Evolutionary conservation across 129 eudicot species (phyloP).

Genomic region (Helianthus annuus): HanXRQr2.0-SUNRISE NC_035443.2:39259137-39259636

Average conservation of each 20-base stretch:
- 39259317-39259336: slow-evolving; percentile 66
- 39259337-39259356: slow-evolving; percentile 64
- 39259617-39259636: slow-evolving; percentile 75
- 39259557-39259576: slow-evolving; percentile 82
- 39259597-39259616: slow-evolving; percentile 89
- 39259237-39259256: slow-evolving; percentile 79
- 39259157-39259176: too few relatives aligned
- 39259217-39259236: slow-evolving; percentile 75
- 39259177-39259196: too few relatives aligned
- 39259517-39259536: too few relatives aligned
- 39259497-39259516: too few relatives aligned
- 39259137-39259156: too few relatives aligned
- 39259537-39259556: slow-evolving; percentile 81
- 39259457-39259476: too few relatives aligned
- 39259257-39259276: slow-evolving; percentile 86
- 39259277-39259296: slow-evolving; percentile 93
- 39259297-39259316: slow-evolving; percentile 88
- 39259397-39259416: slow-evolving; percentile 46
- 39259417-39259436: too few relatives aligned
- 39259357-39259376: slow-evolving; percentile 77
- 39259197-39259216: slow-evolving; percentile 27
- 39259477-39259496: background rate
- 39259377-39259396: slow-evolving; percentile 81
- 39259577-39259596: slow-evolving; percentile 91
- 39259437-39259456: too few relatives aligned